phyloP scores from a whole-genome alignment of 495 filamentous ascomycete genomes.

The Podospora fimiseda region DNA sequence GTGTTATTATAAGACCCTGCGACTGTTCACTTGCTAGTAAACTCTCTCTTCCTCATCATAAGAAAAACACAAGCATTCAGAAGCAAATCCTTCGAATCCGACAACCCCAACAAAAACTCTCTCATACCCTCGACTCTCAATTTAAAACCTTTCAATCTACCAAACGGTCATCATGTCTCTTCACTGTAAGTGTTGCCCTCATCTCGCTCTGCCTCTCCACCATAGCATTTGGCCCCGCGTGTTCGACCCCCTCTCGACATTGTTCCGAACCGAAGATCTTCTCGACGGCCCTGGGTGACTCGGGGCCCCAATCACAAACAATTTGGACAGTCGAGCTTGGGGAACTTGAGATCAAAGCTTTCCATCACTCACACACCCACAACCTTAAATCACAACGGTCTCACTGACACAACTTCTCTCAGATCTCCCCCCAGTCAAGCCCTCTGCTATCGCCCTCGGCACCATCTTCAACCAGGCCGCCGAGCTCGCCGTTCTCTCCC shows the following conservation, averaged over 20 bases:
- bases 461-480: slow-evolving; percentile 85
- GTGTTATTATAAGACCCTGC: too few species aligned
- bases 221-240: too few species aligned
- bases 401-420: background rate
- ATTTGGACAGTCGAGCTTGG: too few species aligned
- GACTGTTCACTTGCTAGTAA: background rate
- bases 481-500: slow-evolving; percentile 62
- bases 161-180: slow-evolving; percentile 48
- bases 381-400: too few species aligned
- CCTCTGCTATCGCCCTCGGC: slow-evolving; percentile 92
- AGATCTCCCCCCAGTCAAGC: slow-evolving; percentile 96
- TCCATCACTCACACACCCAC: too few species aligned
- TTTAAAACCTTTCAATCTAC: background rate
- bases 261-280: background rate
- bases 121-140: slow-evolving; percentile 3
- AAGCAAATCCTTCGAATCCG: slow-evolving; percentile 6
- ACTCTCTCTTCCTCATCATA: slow-evolving; percentile 2
- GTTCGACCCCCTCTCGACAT: background rate
- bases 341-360: too few species aligned
- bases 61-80: slow-evolving; percentile 1
- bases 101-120: slow-evolving; percentile 1
- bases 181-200: slow-evolving; percentile 41
- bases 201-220: too few species aligned
- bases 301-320: too few species aligned
- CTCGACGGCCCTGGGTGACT: too few species aligned